Conservation (phyloP, 1,284 basidiomycete genomes). For the Leccinum fallax region DNA sequence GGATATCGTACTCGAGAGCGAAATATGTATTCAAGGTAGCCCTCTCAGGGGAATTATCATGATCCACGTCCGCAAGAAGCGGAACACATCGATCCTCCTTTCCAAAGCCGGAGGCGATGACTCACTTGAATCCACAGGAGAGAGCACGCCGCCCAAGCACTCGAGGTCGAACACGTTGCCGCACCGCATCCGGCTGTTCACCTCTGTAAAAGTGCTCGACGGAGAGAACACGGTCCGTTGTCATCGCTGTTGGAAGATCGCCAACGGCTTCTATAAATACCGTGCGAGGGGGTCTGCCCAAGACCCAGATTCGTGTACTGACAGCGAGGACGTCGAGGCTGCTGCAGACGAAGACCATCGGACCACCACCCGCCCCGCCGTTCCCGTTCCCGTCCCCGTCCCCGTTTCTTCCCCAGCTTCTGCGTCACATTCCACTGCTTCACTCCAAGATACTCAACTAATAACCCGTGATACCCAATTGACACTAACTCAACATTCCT, state of each 20-base stretch:
- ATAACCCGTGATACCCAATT: conserved; percentile 28
- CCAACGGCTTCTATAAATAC: conserved; percentile 59
- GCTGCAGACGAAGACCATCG: conserved; percentile 5
- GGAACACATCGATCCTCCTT: conserved; percentile 56
- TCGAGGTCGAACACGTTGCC: too few species aligned
- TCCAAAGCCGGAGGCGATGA: conserved; percentile 51
- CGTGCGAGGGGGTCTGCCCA: conserved; percentile 35
- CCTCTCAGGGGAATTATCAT: conserved; percentile 74
- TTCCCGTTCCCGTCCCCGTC: not conserved
- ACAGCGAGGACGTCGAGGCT: conserved; percentile 34
- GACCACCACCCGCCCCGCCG: not conserved
- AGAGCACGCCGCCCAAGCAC: too few species aligned
- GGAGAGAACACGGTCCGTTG: conserved; percentile 95
- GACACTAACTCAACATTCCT: conserved; percentile 27
- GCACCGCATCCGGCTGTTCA: conserved; percentile 63
- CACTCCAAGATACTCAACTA: conserved; percentile 28
- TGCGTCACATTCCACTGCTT: conserved; percentile 15
- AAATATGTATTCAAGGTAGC: conserved; percentile 83
- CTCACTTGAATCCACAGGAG: too few species aligned
- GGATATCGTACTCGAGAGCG: conserved; percentile 79
- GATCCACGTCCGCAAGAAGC: conserved; percentile 64
- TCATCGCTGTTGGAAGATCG: conserved; percentile 89
- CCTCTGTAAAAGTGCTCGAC: conserved; percentile 86
- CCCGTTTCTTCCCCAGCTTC: conserved; percentile 8
- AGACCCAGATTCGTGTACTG: conserved; percentile 35